phyloP scores from a whole-genome alignment of 176 grass and related monocot species.

The Oryza glumipatula region DNA sequence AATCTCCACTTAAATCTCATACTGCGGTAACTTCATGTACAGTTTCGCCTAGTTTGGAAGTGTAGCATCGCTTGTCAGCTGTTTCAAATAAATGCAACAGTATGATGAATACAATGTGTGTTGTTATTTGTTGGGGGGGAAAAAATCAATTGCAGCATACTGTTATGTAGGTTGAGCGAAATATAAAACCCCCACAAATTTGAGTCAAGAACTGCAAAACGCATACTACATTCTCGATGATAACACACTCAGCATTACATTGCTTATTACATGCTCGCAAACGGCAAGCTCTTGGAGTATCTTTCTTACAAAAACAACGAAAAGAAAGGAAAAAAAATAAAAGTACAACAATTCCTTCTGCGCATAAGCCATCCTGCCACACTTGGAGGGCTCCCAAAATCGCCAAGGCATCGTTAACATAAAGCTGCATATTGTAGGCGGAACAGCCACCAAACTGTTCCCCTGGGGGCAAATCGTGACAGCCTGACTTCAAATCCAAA shows the following conservation, averaged over 20 bases:
- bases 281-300: not conserved
- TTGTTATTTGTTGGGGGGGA: too few species aligned
- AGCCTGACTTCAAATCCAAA: not conserved
- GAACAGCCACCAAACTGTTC: not conserved
- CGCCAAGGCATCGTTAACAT: conserved; percentile 1
- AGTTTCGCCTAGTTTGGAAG: not conserved
- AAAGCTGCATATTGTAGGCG: not conserved
- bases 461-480: not conserved
- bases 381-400: conserved; percentile 20
- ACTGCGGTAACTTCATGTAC: not conserved
- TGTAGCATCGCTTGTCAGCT: not conserved
- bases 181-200: not conserved
- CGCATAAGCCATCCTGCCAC: conserved; percentile 10
- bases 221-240: not conserved
- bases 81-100: not conserved
- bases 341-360: conserved; percentile 21
- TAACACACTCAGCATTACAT: conserved; percentile 1
- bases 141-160: not conserved
- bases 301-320: conserved; percentile 14
- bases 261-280: conserved; percentile 19
- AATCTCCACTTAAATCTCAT: not conserved
- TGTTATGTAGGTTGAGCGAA: not conserved
- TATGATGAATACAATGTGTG: too few species aligned
- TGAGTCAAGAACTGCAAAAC: not conserved
- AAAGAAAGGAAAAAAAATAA: not conserved